These are phyloP conservation scores for Vitis amurensis DNA, from an alignment of 164 flowering plant genomes.

Conservation along the genomic window DNA sequence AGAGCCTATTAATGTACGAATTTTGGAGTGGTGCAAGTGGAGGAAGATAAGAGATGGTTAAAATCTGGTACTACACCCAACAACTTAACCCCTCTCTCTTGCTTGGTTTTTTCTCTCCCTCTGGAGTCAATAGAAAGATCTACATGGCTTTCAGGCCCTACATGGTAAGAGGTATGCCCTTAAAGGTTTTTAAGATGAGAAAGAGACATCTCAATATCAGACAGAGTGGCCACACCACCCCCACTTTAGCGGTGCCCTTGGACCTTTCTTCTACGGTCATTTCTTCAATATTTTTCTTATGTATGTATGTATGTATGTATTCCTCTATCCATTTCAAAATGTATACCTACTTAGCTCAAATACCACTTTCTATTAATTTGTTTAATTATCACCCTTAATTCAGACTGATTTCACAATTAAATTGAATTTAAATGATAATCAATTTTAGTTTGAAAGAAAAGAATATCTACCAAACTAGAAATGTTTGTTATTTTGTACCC, in stretches of 20 bases:
- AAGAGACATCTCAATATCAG: slow-evolving; percentile 48
- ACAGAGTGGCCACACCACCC: slow-evolving; percentile 57
- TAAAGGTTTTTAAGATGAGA: slow-evolving; percentile 49
- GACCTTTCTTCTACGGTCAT: slow-evolving; percentile 27
- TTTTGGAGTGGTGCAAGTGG: slow-evolving; percentile 26
- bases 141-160: slow-evolving; percentile 53
- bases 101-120: background rate
- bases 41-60: slow-evolving; percentile 19
- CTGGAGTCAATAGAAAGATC: slow-evolving; percentile 38
- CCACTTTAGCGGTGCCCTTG: slow-evolving; percentile 49
- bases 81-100: too few relatives aligned
- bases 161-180: slow-evolving; percentile 26
- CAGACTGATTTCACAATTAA: too few relatives aligned
- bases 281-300: background rate
- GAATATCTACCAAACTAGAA: too few relatives aligned
- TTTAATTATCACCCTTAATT: too few relatives aligned
- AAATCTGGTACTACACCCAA: slow-evolving; percentile 11
- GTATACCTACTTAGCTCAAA: too few relatives aligned
- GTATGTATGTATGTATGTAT: background rate
- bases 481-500: too few relatives aligned
- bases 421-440: too few relatives aligned
- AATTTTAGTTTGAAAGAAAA: too few relatives aligned
- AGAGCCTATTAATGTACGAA: background rate
- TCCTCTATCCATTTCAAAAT: too few relatives aligned
- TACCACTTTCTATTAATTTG: too few relatives aligned